phyloP scores from a whole-genome alignment of 75 land plant genomes.

The Picea sitchensis region DNA sequence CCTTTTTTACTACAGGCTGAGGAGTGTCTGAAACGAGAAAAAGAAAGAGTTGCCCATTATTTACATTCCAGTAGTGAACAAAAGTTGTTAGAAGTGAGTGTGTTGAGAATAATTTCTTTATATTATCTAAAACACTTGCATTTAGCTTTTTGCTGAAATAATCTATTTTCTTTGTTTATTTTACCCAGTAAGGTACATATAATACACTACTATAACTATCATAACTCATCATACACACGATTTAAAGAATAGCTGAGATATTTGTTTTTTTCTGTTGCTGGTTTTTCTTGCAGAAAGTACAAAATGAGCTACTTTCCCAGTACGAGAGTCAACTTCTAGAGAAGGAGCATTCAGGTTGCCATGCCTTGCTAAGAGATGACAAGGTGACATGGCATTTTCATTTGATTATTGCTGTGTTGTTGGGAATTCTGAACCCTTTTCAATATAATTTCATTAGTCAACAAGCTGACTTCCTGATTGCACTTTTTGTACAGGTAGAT shows the following conservation, averaged over 20 bases:
- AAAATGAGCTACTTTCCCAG: constrained; percentile 78
- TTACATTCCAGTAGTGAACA: constrained; percentile 89
- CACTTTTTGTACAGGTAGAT: constrained; percentile 47
- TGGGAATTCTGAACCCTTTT: background rate
- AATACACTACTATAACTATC: background rate
- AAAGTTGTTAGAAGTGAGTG: constrained; percentile 83
- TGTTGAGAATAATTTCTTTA: background rate
- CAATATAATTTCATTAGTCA: background rate
- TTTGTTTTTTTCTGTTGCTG: background rate
- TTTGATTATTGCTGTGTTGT: background rate
- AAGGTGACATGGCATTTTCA: constrained; percentile 41
- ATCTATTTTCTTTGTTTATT: background rate
- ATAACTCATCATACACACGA: background rate
- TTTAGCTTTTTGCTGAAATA: background rate
- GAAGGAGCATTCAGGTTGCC: constrained; percentile 97
- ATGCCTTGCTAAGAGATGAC: constrained; percentile 85
- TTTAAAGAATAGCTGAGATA: background rate
- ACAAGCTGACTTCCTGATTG: background rate
- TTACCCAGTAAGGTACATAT: background rate
- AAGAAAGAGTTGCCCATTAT: constrained; percentile 86
- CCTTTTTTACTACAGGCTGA: constrained; percentile 59
- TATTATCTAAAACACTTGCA: background rate
- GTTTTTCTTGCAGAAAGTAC: constrained; percentile 63
- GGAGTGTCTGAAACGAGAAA: constrained; percentile 89
- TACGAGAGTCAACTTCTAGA: constrained; percentile 83